Percentiles rank a stretch among this genome's conserved stretches.
Conservation (phyloP, 2,329 filamentous ascomycete species). For the Rachicladosporium sp. region DNA sequence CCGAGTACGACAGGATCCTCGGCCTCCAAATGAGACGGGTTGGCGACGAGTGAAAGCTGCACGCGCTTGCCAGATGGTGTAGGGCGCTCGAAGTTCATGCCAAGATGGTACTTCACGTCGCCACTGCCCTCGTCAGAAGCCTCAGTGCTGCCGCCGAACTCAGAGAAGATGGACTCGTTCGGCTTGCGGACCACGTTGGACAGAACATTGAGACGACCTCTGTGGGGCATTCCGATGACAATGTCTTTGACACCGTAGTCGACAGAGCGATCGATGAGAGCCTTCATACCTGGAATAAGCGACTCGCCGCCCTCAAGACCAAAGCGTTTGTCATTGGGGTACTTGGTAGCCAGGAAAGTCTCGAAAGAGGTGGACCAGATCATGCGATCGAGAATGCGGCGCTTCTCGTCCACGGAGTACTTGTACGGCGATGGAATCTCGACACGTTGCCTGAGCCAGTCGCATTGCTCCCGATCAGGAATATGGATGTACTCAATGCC, state of each 20-base stretch:
- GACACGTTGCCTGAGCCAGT: slow-evolving; percentile 91
- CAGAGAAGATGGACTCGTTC: slow-evolving; percentile 98
- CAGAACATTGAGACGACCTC: slow-evolving; percentile 93
- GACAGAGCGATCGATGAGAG: slow-evolving; percentile 92
- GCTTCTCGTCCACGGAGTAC: slow-evolving; percentile 97
- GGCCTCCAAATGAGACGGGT: slow-evolving; percentile 94
- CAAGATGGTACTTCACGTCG: slow-evolving; percentile 98
- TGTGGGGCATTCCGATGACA: slow-evolving; percentile 98
- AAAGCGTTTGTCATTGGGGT: slow-evolving; percentile 99
- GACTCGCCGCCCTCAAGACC: slow-evolving; percentile 95
- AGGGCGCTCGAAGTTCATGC: slow-evolving; percentile 99
- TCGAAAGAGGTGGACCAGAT: slow-evolving; percentile 99
- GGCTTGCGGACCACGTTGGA: slow-evolving; percentile 98
- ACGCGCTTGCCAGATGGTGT: slow-evolving; percentile 97
- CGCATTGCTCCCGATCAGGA: slow-evolving; percentile 90
- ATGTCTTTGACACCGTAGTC: slow-evolving; percentile 99
- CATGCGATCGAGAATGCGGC: slow-evolving; percentile 87
- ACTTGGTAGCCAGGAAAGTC: slow-evolving; percentile 88
- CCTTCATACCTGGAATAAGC: slow-evolving; percentile 97
- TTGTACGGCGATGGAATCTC: slow-evolving; percentile 93
- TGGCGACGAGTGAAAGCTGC: slow-evolving; percentile 96
- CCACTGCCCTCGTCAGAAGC: slow-evolving; percentile 92
- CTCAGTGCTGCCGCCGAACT: slow-evolving; percentile 80
- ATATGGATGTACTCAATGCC: slow-evolving; percentile 99
- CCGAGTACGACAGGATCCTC: slow-evolving; percentile 96